A percentile compares a stretch with the other conserved stretches of the same genome.
Evolutionary conservation across 2,329 filamentous ascomycete species (phyloP).

Genomic region (Peltaster fructicola): DNA sequence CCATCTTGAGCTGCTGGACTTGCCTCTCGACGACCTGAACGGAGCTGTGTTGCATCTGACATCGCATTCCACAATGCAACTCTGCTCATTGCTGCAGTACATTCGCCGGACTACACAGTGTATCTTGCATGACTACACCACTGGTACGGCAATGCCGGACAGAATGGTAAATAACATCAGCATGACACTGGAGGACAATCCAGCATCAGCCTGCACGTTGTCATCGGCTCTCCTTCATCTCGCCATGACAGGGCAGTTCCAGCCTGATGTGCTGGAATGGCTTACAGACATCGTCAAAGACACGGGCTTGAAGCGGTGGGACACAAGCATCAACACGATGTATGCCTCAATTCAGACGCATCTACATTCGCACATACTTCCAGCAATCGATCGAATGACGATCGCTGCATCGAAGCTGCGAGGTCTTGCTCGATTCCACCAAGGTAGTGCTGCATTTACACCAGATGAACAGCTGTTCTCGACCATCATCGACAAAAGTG

Average conservation of each 20-base stretch:
- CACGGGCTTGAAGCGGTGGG: slow-evolving; percentile 66
- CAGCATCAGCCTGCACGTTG: slow-evolving; percentile 38
- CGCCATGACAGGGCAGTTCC: slow-evolving; percentile 66
- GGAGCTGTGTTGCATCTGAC: slow-evolving; percentile 59
- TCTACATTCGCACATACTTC: slow-evolving; percentile 73
- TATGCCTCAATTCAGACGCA: slow-evolving; percentile 62
- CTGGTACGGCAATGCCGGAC: slow-evolving; percentile 58
- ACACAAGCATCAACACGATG: slow-evolving; percentile 64
- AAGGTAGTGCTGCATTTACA: slow-evolving; percentile 41
- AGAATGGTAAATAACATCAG: slow-evolving; percentile 50
- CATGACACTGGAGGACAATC: slow-evolving; percentile 4
- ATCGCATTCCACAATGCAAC: slow-evolving; percentile 63
- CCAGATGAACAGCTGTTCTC: slow-evolving; percentile 27
- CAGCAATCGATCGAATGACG: slow-evolving; percentile 65
- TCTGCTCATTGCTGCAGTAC: slow-evolving; percentile 77
- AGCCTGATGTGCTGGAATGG: slow-evolving; percentile 65
- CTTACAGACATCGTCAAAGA: slow-evolving; percentile 28
- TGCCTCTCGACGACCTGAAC: slow-evolving; percentile 13
- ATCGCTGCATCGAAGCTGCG: slow-evolving; percentile 69
- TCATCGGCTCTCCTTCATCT: slow-evolving; percentile 68
- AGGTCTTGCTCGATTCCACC: slow-evolving; percentile 68
- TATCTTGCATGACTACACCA: slow-evolving; percentile 68
- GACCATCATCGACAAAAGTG: slow-evolving; percentile 45
- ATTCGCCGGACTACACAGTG: slow-evolving; percentile 63
- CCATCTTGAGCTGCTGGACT: slow-evolving; percentile 7